Base-by-base conservation (phyloP, 2,329 filamentous ascomycete species). In the Ophiostoma ulmi region DNA sequence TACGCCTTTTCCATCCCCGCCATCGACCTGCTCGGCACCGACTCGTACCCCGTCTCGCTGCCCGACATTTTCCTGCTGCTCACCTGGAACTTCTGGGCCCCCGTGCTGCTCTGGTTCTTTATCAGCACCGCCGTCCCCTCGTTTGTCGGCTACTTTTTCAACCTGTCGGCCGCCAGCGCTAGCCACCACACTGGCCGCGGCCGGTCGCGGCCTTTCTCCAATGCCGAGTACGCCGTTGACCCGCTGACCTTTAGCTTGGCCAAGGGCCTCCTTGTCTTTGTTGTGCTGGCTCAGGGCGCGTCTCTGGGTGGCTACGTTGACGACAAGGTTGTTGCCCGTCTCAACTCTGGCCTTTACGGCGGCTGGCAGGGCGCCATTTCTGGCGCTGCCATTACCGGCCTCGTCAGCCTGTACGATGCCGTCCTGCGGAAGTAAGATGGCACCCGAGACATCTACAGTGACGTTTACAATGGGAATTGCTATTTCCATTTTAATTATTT, bases 211-310 rank as follows among this genome's bases (percentile, higher is more conserved):
- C 78, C 78, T 58, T 74, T 78, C 69, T 76, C 78, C 65, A 78
- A 81, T 48, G 70, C 72, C 67, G 85, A 87, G 74, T 88, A 90
- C 74, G 81, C 84, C 6, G 88, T 94, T 74, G 95, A 99, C 78
- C 94, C 94, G 4, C 82, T 98, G 77, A 91, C 90, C 31, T 99
- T 96, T 81, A 97, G 94, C 82, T 89, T 98, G 71, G 88, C 88
- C 75, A 97, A 97, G 83, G 94, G 91, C 0, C 78, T 98, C 70
- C 80, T 94, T 72, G 89, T 91, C 8, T 97, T 91, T 79, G 85
- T 94, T 44, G 89, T 97, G 22, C 97, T 94, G 78, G 87, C 85
- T 11, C 88, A 90, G 78, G 87, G 86, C 44, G 84, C 86, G 68
- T 87, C 85, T 67, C 86, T 90, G 70, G 83, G 86, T 67, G 90